Conservation (phyloP, 1,139 yeast species). For the Pichia sp. region DNA sequence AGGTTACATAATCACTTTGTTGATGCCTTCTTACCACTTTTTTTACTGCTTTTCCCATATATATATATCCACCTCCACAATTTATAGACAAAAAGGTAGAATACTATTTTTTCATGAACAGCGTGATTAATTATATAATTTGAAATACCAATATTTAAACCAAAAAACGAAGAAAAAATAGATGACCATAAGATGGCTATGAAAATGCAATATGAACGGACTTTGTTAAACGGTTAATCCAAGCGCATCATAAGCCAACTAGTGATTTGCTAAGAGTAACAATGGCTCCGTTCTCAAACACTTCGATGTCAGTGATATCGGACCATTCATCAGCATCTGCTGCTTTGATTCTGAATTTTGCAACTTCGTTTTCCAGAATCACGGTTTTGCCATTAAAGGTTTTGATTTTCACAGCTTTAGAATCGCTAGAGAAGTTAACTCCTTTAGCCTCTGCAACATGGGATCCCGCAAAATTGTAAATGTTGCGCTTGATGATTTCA, state of each 20-base stretch:
- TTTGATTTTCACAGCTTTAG: conserved; percentile 32
- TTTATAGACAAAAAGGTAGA: neutral
- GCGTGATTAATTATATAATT: neutral
- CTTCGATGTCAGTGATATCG: conserved; percentile 40
- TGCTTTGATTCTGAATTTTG: conserved; percentile 37
- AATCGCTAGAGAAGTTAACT: conserved; percentile 19
- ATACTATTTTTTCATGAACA: neutral
- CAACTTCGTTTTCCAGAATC: conserved; percentile 40
- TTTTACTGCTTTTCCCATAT: neutral
- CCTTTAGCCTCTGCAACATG: conserved; percentile 42
- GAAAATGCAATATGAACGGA: neutral
- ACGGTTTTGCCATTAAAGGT: conserved; percentile 43
- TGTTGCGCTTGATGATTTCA: conserved; percentile 41
- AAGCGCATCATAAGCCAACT: conserved; percentile 17
- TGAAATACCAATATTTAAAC: neutral
- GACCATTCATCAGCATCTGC: conserved; percentile 35
- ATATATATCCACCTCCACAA: neutral
- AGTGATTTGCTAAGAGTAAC: conserved; percentile 46
- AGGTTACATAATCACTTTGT: conserved; percentile 9
- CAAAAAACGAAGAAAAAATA: neutral
- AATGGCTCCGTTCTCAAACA: conserved; percentile 57
- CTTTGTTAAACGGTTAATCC: neutral
- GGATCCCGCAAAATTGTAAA: conserved; percentile 47
- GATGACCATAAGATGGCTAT: neutral
- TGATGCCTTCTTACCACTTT: neutral